Conservation (phyloP, 306 rosid species). For the Clitoria ternatea region DNA sequence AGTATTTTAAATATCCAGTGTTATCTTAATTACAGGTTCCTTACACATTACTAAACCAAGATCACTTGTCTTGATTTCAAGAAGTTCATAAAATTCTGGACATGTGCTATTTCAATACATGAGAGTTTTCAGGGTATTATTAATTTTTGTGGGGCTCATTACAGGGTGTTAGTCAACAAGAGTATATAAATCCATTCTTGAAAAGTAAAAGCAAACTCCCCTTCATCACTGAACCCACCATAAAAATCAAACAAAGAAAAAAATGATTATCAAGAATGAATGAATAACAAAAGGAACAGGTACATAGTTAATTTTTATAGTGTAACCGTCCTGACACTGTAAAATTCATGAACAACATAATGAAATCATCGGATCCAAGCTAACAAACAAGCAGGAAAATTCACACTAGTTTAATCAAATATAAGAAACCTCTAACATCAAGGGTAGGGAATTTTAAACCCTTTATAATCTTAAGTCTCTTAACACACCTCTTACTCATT, state of each 20-base stretch:
- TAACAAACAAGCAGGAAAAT: neutral
- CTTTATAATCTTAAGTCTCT: neutral
- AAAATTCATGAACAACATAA: neutral
- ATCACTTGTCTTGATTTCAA: neutral
- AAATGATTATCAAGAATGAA: neutral
- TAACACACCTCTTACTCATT: neutral
- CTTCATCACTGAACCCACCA: neutral
- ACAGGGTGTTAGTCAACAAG: neutral
- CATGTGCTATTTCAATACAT: neutral
- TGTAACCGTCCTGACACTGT: neutral
- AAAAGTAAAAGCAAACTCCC: neutral
- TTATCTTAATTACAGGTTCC: neutral
- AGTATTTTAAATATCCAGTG: neutral
- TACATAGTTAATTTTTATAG: too few relatives aligned
- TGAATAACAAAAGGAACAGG: neutral
- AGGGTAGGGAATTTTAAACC: neutral
- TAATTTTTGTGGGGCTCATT: neutral
- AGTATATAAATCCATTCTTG: neutral
- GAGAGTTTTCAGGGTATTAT: neutral
- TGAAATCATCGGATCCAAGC: neutral
- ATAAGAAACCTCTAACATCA: neutral
- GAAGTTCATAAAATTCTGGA: constrained; percentile 11
- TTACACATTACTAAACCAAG: neutral
- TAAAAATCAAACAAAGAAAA: neutral
- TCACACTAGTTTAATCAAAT: neutral